Evolutionary conservation across 2,329 filamentous ascomycete species (phyloP), one percentile per base, ranked within the genome.

Genomic region (Cytospora mali): DNA sequence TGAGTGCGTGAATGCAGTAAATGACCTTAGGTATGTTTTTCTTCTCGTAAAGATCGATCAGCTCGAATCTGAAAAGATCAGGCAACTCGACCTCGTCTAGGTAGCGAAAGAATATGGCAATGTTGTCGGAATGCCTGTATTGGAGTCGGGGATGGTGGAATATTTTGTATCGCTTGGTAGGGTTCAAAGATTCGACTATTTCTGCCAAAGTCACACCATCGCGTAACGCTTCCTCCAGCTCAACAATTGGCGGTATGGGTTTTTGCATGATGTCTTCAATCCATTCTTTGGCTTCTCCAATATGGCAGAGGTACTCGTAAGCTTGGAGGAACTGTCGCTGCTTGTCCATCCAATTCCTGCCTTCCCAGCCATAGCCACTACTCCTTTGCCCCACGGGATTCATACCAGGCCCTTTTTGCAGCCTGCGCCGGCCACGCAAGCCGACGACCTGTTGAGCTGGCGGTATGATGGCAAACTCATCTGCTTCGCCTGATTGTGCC

Each of bases 11-110:
- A 58, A 99, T 95, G 73, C 95, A 99, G 78, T 99, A 96, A 66
- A 99, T 99, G 73, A 98, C 96, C 75, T 98, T 99, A 4, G 95
- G 95, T 1, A 98, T 96, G 71, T 99, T 99, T 78, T 99, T 99
- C 81, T 98, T 99, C 77, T 99, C 96, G 79, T 99, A 99, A 14
- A 99, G 79, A 76, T 99, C 95, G 67, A 98, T 96, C 52, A 98
- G 82, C 75, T 99, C 95, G 75, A 99, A 99, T 62, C 94, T 88
- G 75, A 99, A 99, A 21, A 99, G 84, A 70, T 99, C 96, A 1
- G 95, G 95, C 3, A 99, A 80, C 71, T 97, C 91, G 10, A 97
- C 88, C 65, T 97, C 92, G 67, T 94, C 91, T 1, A 99, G 83
- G 68, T 96, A 97, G 62, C 91, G 88, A 78, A 98, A 98, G 79